Evolutionary conservation across 169 alveolate species (phyloP), one percentile per base, ranked within the genome.

Genomic region (Plasmodium blacklocki): DNA sequence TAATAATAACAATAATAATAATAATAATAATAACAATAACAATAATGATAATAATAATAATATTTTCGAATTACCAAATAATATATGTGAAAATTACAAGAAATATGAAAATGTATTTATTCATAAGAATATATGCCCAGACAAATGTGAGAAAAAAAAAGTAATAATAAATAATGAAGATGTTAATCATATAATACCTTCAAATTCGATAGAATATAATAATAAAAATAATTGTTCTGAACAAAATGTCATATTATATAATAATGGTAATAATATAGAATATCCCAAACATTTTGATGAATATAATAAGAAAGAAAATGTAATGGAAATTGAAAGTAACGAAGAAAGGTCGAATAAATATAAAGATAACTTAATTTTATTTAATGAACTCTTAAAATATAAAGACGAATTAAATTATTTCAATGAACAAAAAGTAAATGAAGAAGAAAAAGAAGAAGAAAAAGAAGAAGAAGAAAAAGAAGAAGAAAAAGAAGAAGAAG

Each of bases 371-470:
- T 66, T 78, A 45, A 19, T 26, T 59, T 66, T 78, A 66, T 78
- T 78, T 66, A 64, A 78, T 45, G 64, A 78, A 64, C 11, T 78
- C 54, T 52, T 78, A 78, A 78, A 66, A 59, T 70, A 64, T 47
- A 78, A 78, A 64, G 70, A 70, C n/a, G 52, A 78, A 47, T 54
- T 78, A 12, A 47, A 45, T 70, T 39, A 78, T 66, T 45, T 23
- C 23, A 47, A 75, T 47, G 49, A 67, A 5, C 50, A 78, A 43
- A 52, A n/a, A 12, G 8, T 26, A 56, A 47, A 12, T 14, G 70
- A 64, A 66, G 63, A 43, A 12, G 58, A 18, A 49, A 58, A 21
- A 4, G 19, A n/a, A 54, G 8, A 12, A 0, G 23, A 39, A 73
- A 23, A n/a, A 52, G 3, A 26, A 26, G 3, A 26, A 0, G 32